These are phyloP conservation scores for Cutaneotrichosporon sp. DNA, from an alignment of 1,284 basidiomycete genomes.

Conservation along the genomic window DNA sequence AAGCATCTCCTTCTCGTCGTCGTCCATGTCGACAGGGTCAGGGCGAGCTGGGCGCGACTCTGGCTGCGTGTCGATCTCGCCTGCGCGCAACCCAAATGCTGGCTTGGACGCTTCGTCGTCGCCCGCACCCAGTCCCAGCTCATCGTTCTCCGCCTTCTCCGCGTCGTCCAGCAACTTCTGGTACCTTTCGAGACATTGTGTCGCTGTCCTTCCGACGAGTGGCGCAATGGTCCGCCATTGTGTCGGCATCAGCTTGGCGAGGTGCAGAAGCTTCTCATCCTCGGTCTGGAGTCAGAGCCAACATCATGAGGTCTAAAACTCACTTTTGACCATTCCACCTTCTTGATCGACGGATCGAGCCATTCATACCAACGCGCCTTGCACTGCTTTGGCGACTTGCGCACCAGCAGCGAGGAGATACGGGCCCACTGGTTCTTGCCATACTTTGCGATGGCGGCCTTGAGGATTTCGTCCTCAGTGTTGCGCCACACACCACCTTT, in stretches of 20 bases:
- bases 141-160: slow-evolving; percentile 88
- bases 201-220: slow-evolving; percentile 97
- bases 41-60: slow-evolving; percentile 97
- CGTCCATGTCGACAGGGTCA: slow-evolving; percentile 99
- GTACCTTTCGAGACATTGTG: slow-evolving; percentile 96
- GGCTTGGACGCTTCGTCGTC: slow-evolving; percentile 70
- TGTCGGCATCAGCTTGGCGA: slow-evolving; percentile 98
- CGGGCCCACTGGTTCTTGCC: slow-evolving; percentile 93
- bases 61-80: slow-evolving; percentile 98
- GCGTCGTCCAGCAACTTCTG: slow-evolving; percentile 97
- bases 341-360: slow-evolving; percentile 99
- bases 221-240: slow-evolving; percentile 99
- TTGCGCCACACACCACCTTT: slow-evolving; percentile 68
- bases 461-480: slow-evolving; percentile 85
- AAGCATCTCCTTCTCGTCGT: slow-evolving; percentile 99
- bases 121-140: slow-evolving; percentile 81
- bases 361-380: slow-evolving; percentile 99
- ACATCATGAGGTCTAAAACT: slow-evolving; percentile 29
- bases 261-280: slow-evolving; percentile 96
- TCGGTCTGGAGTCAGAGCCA: slow-evolving; percentile 66
- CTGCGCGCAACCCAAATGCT: slow-evolving; percentile 86
- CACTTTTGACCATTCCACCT: slow-evolving; percentile 98
- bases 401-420: slow-evolving; percentile 93
- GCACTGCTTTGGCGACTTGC: slow-evolving; percentile 99
- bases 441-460: slow-evolving; percentile 95